These are phyloP conservation scores for Ceratorhiza oryzae-sativae DNA, from an alignment of 1,284 basidiomycete species.

Conservation along the genomic window DNA sequence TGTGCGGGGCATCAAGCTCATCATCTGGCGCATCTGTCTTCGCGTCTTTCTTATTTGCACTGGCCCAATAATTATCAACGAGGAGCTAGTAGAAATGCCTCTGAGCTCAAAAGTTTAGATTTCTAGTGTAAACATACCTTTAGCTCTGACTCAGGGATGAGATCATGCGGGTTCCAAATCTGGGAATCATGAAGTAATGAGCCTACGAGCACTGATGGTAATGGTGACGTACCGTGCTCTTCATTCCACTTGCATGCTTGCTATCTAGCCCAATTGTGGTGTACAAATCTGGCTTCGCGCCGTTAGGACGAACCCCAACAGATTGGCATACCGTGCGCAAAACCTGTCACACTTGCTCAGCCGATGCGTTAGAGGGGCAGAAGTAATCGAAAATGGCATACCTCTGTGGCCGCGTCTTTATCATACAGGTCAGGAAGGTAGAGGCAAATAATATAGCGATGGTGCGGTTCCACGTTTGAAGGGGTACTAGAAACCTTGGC, in stretches of 20 bases:
- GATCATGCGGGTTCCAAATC: conserved; percentile 69
- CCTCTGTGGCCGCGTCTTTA: conserved; percentile 63
- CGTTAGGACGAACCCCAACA: conserved; percentile 54
- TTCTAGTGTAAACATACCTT: conserved; percentile 55
- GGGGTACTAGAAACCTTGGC: conserved; percentile 72
- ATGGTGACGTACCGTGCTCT: conserved; percentile 61
- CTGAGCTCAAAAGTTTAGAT: conserved; percentile 55
- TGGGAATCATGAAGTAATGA: conserved; percentile 46
- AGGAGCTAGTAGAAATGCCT: conserved; percentile 38
- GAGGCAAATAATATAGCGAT: conserved; percentile 71
- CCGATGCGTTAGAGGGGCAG: too few relatives aligned
- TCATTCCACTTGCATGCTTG: conserved; percentile 74
- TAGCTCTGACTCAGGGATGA: conserved; percentile 65
- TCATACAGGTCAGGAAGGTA: conserved; percentile 75
- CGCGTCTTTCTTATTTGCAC: conserved; percentile 46
- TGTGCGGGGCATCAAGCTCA: conserved; percentile 53
- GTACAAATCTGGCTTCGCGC: conserved; percentile 74
- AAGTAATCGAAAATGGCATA: too few relatives aligned
- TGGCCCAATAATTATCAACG: conserved; percentile 46
- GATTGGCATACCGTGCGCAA: conserved; percentile 11
- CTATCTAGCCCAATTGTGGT: conserved; percentile 71
- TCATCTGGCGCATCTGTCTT: conserved; percentile 47
- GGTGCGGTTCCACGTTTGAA: conserved; percentile 55
- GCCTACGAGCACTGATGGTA: conserved; percentile 4
- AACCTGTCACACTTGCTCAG: neutral